Percentiles rank a stretch among this genome's conserved stretches.
Conservation (phyloP, 2,329 filamentous ascomycete genomes). For the Alternaria sp. region DNA sequence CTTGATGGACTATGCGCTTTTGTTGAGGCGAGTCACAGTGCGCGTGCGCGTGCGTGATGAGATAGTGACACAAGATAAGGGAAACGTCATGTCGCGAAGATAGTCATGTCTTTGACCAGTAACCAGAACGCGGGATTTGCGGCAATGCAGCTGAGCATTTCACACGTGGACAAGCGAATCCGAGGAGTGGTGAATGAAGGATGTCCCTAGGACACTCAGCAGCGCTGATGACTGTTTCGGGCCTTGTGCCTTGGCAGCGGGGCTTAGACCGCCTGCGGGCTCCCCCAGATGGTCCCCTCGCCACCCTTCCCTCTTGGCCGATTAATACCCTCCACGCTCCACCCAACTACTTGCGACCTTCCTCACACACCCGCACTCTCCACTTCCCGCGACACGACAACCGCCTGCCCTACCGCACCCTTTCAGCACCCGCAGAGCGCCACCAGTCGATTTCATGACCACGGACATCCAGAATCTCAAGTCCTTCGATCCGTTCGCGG, state of each 20-base stretch:
- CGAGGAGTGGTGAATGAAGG: neutral
- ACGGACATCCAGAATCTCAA: conserved; percentile 54
- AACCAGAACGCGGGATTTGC: neutral
- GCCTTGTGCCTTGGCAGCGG: conserved; percentile 7
- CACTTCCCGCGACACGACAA: conserved; percentile 5
- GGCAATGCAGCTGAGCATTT: neutral
- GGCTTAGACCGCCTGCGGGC: conserved; percentile 13
- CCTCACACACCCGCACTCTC: conserved; percentile 6
- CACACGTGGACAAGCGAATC: neutral
- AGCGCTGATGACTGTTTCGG: conserved; percentile 4
- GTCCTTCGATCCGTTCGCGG: conserved; percentile 92
- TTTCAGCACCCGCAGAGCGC: conserved; percentile 30
- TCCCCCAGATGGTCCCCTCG: conserved; percentile 6
- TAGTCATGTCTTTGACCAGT: neutral
- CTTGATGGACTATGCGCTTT: neutral
- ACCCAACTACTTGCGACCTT: neutral
- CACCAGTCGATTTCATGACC: conserved; percentile 45
- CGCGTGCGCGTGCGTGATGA: neutral
- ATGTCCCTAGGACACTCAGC: neutral
- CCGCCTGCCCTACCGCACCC: conserved; percentile 9
- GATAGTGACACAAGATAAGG: neutral
- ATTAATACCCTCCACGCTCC: conserved; percentile 8
- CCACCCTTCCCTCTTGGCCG: conserved; percentile 13
- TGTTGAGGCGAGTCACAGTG: neutral
- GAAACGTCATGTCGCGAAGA: neutral